Percentiles rank a stretch among this genome's conserved stretches.
Evolutionary conservation across 371 early-diverging fungal species (phyloP).

Genomic region (Mortierella sp.): DNA sequence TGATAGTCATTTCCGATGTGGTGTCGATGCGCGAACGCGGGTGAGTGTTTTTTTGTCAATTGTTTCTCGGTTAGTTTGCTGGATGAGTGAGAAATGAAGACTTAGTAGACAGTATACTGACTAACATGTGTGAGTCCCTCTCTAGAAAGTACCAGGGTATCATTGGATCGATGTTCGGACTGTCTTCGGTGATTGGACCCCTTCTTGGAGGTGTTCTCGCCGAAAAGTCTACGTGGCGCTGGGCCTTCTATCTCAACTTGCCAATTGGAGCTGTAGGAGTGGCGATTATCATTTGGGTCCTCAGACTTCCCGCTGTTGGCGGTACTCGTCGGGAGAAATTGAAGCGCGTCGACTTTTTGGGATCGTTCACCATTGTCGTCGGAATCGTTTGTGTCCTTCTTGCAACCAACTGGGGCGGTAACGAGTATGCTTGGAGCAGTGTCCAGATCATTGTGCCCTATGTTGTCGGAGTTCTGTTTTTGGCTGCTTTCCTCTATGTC

Average conservation of each 20-base stretch:
- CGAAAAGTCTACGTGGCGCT: slow-evolving; percentile 65
- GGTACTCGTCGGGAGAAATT: slow-evolving; percentile 59
- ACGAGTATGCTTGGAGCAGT: slow-evolving; percentile 68
- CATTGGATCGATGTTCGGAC: slow-evolving; percentile 60
- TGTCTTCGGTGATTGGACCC: slow-evolving; percentile 64
- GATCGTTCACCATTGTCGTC: slow-evolving; percentile 63
- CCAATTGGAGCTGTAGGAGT: slow-evolving; percentile 69
- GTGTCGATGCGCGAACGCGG: slow-evolving; percentile 52
- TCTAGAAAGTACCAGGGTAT: slow-evolving; percentile 63
- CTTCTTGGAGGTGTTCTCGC: slow-evolving; percentile 67
- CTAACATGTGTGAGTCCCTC: neutral
- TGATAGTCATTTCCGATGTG: slow-evolving; percentile 82
- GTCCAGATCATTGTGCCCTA: slow-evolving; percentile 72
- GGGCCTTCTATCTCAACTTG: slow-evolving; percentile 71
- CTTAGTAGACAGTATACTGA: slow-evolving; percentile 12
- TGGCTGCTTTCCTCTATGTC: slow-evolving; percentile 59
- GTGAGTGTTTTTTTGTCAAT: slow-evolving; percentile 5
- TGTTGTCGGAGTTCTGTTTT: slow-evolving; percentile 60
- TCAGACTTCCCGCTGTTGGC: slow-evolving; percentile 54
- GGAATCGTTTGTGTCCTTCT: slow-evolving; percentile 63
- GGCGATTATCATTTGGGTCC: slow-evolving; percentile 59
- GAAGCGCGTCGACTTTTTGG: slow-evolving; percentile 70
- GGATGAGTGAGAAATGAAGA: neutral
- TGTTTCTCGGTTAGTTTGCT: no score
- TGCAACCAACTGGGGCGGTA: slow-evolving; percentile 63